These are phyloP conservation scores for Podospora fimiseda DNA, from an alignment of 495 filamentous ascomycete species.

Conservation along the genomic window DNA sequence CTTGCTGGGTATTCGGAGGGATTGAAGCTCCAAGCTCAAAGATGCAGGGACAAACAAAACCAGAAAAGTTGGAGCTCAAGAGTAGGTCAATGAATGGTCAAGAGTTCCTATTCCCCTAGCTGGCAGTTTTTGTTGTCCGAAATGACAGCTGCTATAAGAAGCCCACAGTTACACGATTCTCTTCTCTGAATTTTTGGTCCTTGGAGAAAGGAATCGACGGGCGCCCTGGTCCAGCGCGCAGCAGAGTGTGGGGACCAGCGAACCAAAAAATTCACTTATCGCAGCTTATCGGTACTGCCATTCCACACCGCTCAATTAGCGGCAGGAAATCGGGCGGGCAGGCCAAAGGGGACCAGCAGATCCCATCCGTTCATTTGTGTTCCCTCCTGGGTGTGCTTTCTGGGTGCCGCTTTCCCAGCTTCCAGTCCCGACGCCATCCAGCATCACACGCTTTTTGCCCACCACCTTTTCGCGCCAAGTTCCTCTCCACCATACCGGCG, in stretches of 20 bases:
- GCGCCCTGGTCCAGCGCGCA: slow-evolving; percentile 5
- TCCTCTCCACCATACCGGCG: background rate
- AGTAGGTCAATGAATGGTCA: background rate
- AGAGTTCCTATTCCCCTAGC: too few relatives aligned
- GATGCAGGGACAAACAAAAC: background rate
- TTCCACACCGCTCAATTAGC: slow-evolving; percentile 14
- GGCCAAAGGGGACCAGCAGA: slow-evolving; percentile 18
- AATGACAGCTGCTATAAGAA: background rate
- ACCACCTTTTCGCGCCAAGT: slow-evolving; percentile 9
- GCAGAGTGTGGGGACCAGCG: slow-evolving; percentile 7
- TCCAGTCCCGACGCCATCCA: slow-evolving; percentile 14
- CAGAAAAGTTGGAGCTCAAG: background rate
- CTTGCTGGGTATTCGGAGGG: background rate
- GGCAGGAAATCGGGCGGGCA: slow-evolving; percentile 15
- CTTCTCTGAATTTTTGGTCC: slow-evolving; percentile 2
- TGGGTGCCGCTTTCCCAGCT: slow-evolving; percentile 19
- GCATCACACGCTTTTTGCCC: slow-evolving; percentile 14
- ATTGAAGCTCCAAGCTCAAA: background rate
- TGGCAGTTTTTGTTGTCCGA: too few relatives aligned
- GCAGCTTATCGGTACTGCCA: slow-evolving; percentile 26
- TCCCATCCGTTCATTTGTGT: slow-evolving; percentile 16
- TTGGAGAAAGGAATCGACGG: background rate
- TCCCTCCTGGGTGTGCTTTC: slow-evolving; percentile 13
- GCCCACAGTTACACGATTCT: background rate
- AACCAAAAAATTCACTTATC: slow-evolving; percentile 32